phyloP scores from a whole-genome alignment of 345 rosid species.

The Boechera retrofracta region DNA sequence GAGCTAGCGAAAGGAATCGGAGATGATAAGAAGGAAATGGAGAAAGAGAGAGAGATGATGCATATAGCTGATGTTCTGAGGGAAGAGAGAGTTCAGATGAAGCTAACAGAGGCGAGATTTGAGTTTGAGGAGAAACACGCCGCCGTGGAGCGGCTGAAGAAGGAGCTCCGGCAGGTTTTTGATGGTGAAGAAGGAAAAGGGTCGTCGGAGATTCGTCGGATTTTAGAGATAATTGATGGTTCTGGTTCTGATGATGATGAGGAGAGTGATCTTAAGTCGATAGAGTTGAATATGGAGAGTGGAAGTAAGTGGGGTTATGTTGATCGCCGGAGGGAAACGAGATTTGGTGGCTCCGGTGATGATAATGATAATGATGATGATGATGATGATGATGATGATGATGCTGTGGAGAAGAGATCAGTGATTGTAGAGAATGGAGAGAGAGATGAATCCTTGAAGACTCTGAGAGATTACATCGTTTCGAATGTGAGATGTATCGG shows the following conservation, averaged over 20 bases:
- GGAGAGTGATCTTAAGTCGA: constrained; percentile 90
- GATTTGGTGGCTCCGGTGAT: constrained; percentile 31
- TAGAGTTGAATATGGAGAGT: constrained; percentile 91
- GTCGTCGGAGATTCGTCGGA: constrained; percentile 53
- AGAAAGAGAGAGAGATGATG: constrained; percentile 96
- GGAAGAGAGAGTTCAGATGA: constrained; percentile 97
- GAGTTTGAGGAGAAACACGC: constrained; percentile 91
- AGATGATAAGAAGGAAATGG: constrained; percentile 82
- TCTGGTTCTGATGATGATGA: constrained; percentile 61
- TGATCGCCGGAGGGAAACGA: neutral
- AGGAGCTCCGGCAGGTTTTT: constrained; percentile 71
- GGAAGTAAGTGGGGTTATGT: constrained; percentile 80
- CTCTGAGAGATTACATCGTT: constrained; percentile 65
- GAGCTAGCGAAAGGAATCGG: constrained; percentile 82
- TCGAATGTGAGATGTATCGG: constrained; percentile 46
- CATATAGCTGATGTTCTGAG: constrained; percentile 89
- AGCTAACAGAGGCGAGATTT: constrained; percentile 81
- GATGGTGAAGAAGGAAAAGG: constrained; percentile 45
- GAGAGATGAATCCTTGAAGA: constrained; percentile 54
- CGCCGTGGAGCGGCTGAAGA: constrained; percentile 67
- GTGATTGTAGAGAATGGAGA: constrained; percentile 55
- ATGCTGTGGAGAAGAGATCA: constrained; percentile 47
- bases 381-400: constrained; percentile 44
- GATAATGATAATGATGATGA: constrained; percentile 55
- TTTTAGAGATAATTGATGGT: constrained; percentile 52